These are phyloP conservation scores for Pseudogymnoascus sp. DNA, from an alignment of 2,329 filamentous ascomycete species.

Conservation along the genomic window DNA sequence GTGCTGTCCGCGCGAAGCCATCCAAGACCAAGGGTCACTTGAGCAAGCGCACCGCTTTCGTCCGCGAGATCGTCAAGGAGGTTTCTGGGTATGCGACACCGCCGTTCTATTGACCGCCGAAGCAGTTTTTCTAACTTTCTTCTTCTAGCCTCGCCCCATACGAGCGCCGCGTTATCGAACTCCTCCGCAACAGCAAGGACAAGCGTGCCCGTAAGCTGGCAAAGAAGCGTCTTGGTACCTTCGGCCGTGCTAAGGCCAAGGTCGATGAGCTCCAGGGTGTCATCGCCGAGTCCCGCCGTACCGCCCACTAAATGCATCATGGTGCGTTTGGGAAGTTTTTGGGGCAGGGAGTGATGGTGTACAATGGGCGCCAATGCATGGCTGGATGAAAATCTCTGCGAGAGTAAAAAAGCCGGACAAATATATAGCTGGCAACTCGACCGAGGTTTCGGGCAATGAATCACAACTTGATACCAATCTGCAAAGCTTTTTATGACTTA, in stretches of 20 bases:
- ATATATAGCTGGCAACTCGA: slow-evolving; percentile 7
- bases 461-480: slow-evolving; percentile 9
- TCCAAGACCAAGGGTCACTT: slow-evolving; percentile 89
- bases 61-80: slow-evolving; percentile 96
- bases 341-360: slow-evolving; percentile 9
- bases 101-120: neutral
- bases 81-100: slow-evolving; percentile 70
- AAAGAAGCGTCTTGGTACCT: slow-evolving; percentile 99
- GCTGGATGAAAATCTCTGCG: slow-evolving; percentile 6
- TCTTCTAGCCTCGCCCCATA: slow-evolving; percentile 69
- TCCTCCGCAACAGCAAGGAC: slow-evolving; percentile 98
- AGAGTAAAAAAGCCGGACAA: slow-evolving; percentile 4
- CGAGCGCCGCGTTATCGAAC: slow-evolving; percentile 97
- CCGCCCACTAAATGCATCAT: slow-evolving; percentile 52
- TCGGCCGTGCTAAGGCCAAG: slow-evolving; percentile 98
- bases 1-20: slow-evolving; percentile 69
- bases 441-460: slow-evolving; percentile 7
- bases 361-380: slow-evolving; percentile 3
- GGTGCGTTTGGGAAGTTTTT: neutral
- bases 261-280: slow-evolving; percentile 97
- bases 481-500: neutral
- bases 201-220: slow-evolving; percentile 98
- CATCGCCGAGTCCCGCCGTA: slow-evolving; percentile 89
- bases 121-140: neutral
- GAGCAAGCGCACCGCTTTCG: slow-evolving; percentile 95